Base-by-base conservation (phyloP, 2,329 filamentous ascomycete genomes). In the Pseudogymnoascus verrucosus region DNA sequence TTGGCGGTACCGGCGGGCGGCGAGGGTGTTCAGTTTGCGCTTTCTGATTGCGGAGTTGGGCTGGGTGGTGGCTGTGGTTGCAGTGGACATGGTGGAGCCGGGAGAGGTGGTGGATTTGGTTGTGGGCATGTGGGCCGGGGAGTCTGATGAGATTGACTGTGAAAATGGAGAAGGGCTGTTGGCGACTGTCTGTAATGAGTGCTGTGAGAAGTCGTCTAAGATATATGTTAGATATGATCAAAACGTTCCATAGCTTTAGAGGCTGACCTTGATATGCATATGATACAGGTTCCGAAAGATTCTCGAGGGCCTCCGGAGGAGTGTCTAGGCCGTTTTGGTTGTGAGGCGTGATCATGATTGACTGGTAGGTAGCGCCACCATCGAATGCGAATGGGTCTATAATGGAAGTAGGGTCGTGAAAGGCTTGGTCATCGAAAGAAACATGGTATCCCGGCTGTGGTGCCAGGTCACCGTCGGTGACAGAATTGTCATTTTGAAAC, bases 1-100 rank as follows among this genome's bases (percentile, higher is more conserved):
- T 72, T 90, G 87, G 26, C 88, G 84, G 71, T 89, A 90, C 66
- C 87, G 86, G 66, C 86, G 82, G 31, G 88, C 88, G n/a, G 88
- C 87, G 66, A 89, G 79, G 12, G 87, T 90, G 74, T 90, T 90
- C 66, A 84, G 82, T 66, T 84, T 82, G 28, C 88, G 85, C 74
- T 89, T 89, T 36, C 72, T 65, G 36, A 72, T 62, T 57, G 66
- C 65, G 39, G 63, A 64, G 23, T 21, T 36, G 23, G 40, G 64
- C 6, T 57, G 47, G 40, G 54, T 8, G 5, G 42, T 59, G 10
- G 63, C 7, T 14, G 60, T 44, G n/a, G 19, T 63, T 51, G 39
- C 19, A 2, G 36, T 59, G 14, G 65, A 44, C 23, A 62, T 47
- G 39, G 19, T 63, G 23, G 64, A 47, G 31, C 62, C 37, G 5